Conservation (phyloP, 768 basidiomycete species). For the Cystobasidium tubakii region DNA sequence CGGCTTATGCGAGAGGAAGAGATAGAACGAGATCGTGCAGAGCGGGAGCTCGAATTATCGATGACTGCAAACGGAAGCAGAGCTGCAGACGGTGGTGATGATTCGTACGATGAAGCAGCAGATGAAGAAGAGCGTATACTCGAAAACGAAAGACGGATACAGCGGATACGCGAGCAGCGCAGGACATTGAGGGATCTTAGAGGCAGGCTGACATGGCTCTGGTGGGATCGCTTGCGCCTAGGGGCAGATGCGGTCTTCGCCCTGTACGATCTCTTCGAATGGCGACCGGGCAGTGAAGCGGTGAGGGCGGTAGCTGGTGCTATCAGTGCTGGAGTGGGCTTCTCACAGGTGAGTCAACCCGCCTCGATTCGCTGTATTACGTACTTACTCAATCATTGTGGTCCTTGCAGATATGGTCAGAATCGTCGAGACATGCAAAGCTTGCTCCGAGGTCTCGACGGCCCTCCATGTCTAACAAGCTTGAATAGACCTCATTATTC, state of each 20-base stretch:
- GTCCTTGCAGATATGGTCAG: slow-evolving; percentile 7
- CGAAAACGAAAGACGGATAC: slow-evolving; percentile 5
- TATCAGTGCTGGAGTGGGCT: slow-evolving; percentile 21
- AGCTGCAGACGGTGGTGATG: not conserved
- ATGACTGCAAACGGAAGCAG: not conserved
- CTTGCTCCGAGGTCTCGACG: not conserved
- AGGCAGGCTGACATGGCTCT: slow-evolving; percentile 31
- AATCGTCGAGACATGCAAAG: not conserved
- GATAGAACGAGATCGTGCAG: not conserved
- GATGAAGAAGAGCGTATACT: not conserved
- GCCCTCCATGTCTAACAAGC: not conserved
- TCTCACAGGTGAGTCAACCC: slow-evolving; percentile 18
- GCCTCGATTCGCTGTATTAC: not conserved
- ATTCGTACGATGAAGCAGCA: not conserved
- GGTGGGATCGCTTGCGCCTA: slow-evolving; percentile 31
- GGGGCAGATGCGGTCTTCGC: slow-evolving; percentile 28
- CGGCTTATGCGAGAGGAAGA: slow-evolving; percentile 33
- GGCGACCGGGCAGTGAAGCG: slow-evolving; percentile 12
- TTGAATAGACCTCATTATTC: no score
- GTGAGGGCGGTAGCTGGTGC: slow-evolving; percentile 31
- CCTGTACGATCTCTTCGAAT: slow-evolving; percentile 29
- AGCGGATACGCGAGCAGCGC: slow-evolving; percentile 15
- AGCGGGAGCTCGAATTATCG: not conserved
- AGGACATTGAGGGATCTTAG: slow-evolving; percentile 19
- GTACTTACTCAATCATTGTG: not conserved